Evolutionary conservation across 2,329 filamentous ascomycete species (phyloP).

Genomic region (Cladosporium colombiae): DNA sequence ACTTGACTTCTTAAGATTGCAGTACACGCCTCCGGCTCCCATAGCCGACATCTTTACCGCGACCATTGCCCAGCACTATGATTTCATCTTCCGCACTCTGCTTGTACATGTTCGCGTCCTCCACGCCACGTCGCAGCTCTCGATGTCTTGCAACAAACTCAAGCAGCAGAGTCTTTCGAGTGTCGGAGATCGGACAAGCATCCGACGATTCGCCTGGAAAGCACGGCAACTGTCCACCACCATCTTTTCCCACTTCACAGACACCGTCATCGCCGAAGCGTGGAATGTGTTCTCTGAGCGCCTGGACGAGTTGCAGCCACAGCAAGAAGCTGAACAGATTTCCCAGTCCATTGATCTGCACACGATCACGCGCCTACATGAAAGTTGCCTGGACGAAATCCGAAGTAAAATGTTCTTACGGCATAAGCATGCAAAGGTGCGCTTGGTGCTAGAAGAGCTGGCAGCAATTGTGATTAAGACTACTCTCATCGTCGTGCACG

Average conservation of each 20-base stretch:
- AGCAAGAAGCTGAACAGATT: constrained; percentile 23
- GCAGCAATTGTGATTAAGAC: constrained; percentile 30
- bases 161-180: neutral
- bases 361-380: constrained; percentile 31
- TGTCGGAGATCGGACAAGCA: too few species aligned
- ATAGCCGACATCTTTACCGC: constrained; percentile 74
- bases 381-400: constrained; percentile 34
- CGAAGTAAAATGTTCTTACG: constrained; percentile 36
- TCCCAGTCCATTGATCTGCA: constrained; percentile 25
- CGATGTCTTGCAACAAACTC: constrained; percentile 26
- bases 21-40: constrained; percentile 75
- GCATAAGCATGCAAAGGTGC: constrained; percentile 32
- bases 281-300: constrained; percentile 72
- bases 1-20: constrained; percentile 86
- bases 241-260: constrained; percentile 76
- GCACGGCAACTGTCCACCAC: constrained; percentile 76
- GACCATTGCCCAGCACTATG: constrained; percentile 73
- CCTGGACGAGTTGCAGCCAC: constrained; percentile 63
- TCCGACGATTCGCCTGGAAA: constrained; percentile 62
- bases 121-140: constrained; percentile 53
- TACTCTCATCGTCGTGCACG: constrained; percentile 19
- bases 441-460: constrained; percentile 29
- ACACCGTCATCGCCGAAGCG: constrained; percentile 69
- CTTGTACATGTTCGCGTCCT: constrained; percentile 74
- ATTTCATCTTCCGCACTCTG: constrained; percentile 78